A percentile compares a stretch with the other conserved stretches of the same genome.
Conservation (phyloP, 768 basidiomycete genomes). For the Amanita inopinata region DNA sequence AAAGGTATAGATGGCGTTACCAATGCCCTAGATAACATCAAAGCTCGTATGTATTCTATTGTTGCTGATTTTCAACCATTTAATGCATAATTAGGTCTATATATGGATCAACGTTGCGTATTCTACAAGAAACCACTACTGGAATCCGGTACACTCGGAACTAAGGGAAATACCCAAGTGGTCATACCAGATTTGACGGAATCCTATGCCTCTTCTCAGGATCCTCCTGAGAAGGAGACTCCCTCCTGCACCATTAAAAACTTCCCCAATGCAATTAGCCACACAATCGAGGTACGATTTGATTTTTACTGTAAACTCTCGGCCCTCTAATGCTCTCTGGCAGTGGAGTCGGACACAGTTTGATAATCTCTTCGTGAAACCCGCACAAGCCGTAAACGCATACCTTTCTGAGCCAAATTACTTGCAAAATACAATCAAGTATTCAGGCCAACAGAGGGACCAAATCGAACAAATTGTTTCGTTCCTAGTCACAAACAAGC, state of each 20-base stretch:
- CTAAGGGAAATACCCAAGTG: slow-evolving; percentile 96
- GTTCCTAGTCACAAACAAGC: slow-evolving; percentile 86
- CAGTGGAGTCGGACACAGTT: slow-evolving; percentile 94
- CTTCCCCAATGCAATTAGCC: slow-evolving; percentile 96
- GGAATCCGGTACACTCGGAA: slow-evolving; percentile 96
- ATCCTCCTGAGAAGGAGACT: slow-evolving; percentile 96
- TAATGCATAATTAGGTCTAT: slow-evolving; percentile 48
- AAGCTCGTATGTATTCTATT: slow-evolving; percentile 61
- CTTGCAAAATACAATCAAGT: slow-evolving; percentile 82
- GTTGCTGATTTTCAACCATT: not conserved
- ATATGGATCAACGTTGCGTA: slow-evolving; percentile 98
- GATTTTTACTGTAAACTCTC: not conserved
- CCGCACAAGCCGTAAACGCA: slow-evolving; percentile 86
- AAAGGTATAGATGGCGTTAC: slow-evolving; percentile 85
- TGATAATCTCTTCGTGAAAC: slow-evolving; percentile 88
- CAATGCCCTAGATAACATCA: slow-evolving; percentile 94
- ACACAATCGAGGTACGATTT: slow-evolving; percentile 81
- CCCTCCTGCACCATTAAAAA: slow-evolving; percentile 98
- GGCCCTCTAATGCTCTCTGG: slow-evolving; percentile 4
- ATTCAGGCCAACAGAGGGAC: slow-evolving; percentile 84
- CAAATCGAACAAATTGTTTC: slow-evolving; percentile 83
- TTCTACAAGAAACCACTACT: slow-evolving; percentile 93
- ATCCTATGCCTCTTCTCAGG: slow-evolving; percentile 95
- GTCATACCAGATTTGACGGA: slow-evolving; percentile 91
- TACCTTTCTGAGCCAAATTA: slow-evolving; percentile 97